Evolutionary conservation across 179 eudicot species (phyloP), one percentile per base, ranked within the genome.

Genomic region (Beta corolliflora): DNA sequence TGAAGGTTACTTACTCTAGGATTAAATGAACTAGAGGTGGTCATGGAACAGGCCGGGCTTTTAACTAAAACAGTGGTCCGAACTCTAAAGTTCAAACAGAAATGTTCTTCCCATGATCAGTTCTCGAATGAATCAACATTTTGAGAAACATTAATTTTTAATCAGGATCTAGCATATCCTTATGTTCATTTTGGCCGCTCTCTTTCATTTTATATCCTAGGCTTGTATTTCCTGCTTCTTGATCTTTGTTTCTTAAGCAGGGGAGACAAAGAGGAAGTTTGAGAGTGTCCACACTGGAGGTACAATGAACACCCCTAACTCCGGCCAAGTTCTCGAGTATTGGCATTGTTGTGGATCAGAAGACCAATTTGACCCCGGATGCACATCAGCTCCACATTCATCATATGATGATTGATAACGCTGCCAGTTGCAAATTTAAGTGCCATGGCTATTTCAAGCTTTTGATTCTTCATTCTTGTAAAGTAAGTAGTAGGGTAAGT

Each of bases 281-380:
- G 99, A 95, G 91, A 92, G 99, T 36, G 99, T 94, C 19, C 84
- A 94, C 80, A 68, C 89, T 7, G 99, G 99, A 46, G 99, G 99
- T 75, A 94, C 98, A 50, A 86, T 94, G 97, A 78, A 85, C 82
- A 94, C 98, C 41, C 94, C 97, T 0, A 90, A 91, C 59, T 83
- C 93, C 0, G 99, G 99, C 46, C 88, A 92, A 90, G 95, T 96
- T 64, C 71, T 88, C 36, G 91, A 94, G 67, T 96, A 96, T 77
- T 96, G 99, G 98, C 99, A 96, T 84, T 96, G 99, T 81, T 96
- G 98, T 85, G 99, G 96, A 21, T 91, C 98, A 21, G 99, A 94
- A 87, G 97, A 96, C 86, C 93, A 93, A n/a, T 94, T 94, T 80
- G 93, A 92, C 83, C 87, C 90, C 23, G 99, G 97, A 11, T 96